Conservation (phyloP, 2,329 filamentous ascomycete species). For the Fusarium clavum region DNA sequence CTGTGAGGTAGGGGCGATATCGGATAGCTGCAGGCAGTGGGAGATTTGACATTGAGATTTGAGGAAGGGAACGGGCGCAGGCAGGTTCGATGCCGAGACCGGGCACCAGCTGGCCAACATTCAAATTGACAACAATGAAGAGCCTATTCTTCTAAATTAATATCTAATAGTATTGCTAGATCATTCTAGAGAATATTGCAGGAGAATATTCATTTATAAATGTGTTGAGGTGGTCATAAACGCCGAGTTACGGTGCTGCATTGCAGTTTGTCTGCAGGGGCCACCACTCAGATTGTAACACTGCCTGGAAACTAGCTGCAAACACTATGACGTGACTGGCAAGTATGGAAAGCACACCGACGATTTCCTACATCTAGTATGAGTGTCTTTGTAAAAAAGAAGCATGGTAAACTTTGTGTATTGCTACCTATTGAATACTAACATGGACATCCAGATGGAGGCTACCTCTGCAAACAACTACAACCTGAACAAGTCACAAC, state of each 20-base stretch:
- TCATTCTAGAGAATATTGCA: neutral
- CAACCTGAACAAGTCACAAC: neutral
- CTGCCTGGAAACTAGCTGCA: neutral
- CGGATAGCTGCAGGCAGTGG: neutral
- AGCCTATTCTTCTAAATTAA: neutral
- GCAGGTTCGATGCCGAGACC: slow-evolving; percentile 1
- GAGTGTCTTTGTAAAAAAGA: neutral
- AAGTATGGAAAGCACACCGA: neutral
- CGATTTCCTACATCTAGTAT: neutral
- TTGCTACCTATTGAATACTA: neutral
- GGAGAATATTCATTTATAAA: neutral
- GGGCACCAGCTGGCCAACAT: neutral
- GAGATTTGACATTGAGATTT: slow-evolving; percentile 3
- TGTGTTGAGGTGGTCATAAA: neutral
- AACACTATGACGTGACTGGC: neutral
- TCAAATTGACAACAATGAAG: neutral
- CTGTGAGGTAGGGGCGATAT: neutral
- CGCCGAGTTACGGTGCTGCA: neutral
- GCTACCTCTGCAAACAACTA: neutral
- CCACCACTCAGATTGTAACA: neutral
- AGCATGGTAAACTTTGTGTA: neutral
- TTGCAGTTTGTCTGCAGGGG: neutral
- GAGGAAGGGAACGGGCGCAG: neutral
- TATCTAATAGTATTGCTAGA: no score
- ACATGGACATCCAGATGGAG: neutral